Evolutionary conservation across 441 rosid genomes (phyloP).

Genomic region (Populus trichocarpa): DNA sequence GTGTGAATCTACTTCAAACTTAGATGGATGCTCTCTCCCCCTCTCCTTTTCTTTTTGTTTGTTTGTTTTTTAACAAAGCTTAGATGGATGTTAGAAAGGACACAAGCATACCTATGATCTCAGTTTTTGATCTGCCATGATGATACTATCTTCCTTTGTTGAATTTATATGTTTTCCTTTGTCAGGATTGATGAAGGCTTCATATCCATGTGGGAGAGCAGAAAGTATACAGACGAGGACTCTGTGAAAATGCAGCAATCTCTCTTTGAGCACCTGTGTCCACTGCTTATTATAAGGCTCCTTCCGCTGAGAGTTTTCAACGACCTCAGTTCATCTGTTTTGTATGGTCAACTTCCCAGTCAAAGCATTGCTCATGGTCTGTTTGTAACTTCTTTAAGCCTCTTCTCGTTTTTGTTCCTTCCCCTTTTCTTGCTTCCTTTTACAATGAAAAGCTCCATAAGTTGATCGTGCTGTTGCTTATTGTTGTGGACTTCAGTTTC

Average conservation of each 20-base stretch:
- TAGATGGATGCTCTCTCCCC: no score
- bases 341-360: slow-evolving; percentile 57
- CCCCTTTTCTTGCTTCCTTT: slow-evolving; percentile 2
- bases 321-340: slow-evolving; percentile 41
- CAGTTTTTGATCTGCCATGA: neutral
- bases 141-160: neutral
- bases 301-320: slow-evolving; percentile 86
- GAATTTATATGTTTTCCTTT: slow-evolving; percentile 9
- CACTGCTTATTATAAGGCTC: slow-evolving; percentile 73
- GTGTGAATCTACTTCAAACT: neutral
- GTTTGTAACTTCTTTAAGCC: slow-evolving; percentile 10
- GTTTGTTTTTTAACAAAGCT: no score
- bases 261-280: slow-evolving; percentile 83
- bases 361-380: slow-evolving; percentile 44
- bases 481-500: slow-evolving; percentile 5
- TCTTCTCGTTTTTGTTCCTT: slow-evolving; percentile 6
- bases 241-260: slow-evolving; percentile 38
- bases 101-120: neutral
- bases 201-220: slow-evolving; percentile 34
- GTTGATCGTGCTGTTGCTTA: neutral
- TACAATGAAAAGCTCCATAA: neutral
- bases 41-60: no score
- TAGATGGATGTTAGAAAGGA: neutral
- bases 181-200: slow-evolving; percentile 39
- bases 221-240: slow-evolving; percentile 33